phyloP scores from a whole-genome alignment of 345 rosid species.

The Salix suchowensis region DNA sequence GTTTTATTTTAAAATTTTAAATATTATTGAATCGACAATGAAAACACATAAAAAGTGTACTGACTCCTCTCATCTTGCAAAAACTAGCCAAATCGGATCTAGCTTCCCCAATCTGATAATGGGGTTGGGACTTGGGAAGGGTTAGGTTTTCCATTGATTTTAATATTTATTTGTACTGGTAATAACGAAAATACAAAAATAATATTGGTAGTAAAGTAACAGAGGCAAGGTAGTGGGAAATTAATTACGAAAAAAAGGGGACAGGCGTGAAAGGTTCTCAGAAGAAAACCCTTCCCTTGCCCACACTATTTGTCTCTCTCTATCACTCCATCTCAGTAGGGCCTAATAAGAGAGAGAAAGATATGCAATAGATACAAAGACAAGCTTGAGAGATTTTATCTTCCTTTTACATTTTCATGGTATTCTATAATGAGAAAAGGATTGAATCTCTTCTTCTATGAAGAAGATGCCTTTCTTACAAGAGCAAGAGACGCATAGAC shows the following conservation, averaged over 20 bases:
- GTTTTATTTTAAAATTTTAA: too few species aligned
- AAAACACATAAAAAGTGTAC: too few species aligned
- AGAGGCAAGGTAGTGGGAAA: background rate
- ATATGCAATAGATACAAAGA: slow-evolving; percentile 1
- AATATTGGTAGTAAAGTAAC: background rate
- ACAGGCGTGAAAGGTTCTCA: slow-evolving; percentile 46
- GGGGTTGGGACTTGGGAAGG: too few species aligned
- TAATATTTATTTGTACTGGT: too few species aligned
- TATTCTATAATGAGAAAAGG: slow-evolving; percentile 46
- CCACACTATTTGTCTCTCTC: slow-evolving; percentile 13
- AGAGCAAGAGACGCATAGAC: slow-evolving; percentile 39
- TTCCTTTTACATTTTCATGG: slow-evolving; percentile 22
- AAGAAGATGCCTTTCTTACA: slow-evolving; percentile 58
- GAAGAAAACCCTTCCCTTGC: slow-evolving; percentile 49
- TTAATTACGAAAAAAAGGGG: slow-evolving; percentile 10
- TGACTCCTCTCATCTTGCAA: too few species aligned
- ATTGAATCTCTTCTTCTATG: slow-evolving; percentile 42
- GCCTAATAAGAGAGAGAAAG: background rate
- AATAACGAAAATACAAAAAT: too few species aligned
- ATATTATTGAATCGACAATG: too few species aligned
- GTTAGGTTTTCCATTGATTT: too few species aligned
- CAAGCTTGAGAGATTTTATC: slow-evolving; percentile 8
- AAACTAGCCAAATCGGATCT: too few species aligned
- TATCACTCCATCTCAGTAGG: background rate
- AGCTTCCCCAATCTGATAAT: too few species aligned